A percentile compares a stretch with the other conserved stretches of the same genome.
These are phyloP conservation scores for Alternaria hordeiaustralica DNA, from an alignment of 2,329 filamentous ascomycete genomes.

Conservation along the genomic window DNA sequence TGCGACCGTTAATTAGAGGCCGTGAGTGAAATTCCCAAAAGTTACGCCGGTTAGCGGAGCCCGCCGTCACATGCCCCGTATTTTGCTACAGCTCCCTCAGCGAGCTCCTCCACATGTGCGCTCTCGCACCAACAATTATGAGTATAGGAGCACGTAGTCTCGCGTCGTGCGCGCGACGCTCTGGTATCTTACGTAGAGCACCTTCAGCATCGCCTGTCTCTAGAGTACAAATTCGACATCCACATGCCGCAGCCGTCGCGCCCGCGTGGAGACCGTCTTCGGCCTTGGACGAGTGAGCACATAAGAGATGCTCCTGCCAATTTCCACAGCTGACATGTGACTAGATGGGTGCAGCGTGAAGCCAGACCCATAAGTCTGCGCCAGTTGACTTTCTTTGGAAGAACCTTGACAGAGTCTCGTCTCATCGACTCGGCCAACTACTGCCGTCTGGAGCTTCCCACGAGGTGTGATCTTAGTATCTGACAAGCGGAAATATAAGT, in stretches of 20 bases:
- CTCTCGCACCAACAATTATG: constrained; percentile 30
- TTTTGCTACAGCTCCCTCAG: constrained; percentile 7
- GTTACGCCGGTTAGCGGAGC: constrained; percentile 13
- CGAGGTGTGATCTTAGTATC: constrained; percentile 60
- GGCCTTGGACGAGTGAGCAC: constrained; percentile 64
- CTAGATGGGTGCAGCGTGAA: constrained; percentile 89
- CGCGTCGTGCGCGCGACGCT: constrained; percentile 11
- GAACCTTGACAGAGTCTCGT: constrained; percentile 86
- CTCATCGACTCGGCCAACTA: constrained; percentile 96
- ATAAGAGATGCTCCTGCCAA: background rate
- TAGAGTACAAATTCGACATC: constrained; percentile 10
- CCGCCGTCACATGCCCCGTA: constrained; percentile 15
- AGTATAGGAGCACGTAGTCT: constrained; percentile 10
- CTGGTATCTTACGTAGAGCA: constrained; percentile 4
- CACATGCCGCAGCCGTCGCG: constrained; percentile 45
- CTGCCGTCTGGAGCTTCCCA: constrained; percentile 91
- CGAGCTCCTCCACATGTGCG: constrained; percentile 18
- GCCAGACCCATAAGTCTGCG: constrained; percentile 94
- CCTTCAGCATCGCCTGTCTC: constrained; percentile 7
- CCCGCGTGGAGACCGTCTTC: constrained; percentile 66
- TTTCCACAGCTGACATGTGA: background rate
- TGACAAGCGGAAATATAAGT: background rate
- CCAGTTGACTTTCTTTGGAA: constrained; percentile 96
- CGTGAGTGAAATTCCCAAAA: constrained; percentile 4
- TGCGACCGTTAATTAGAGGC: background rate